phyloP scores from a whole-genome alignment of 2,329 filamentous ascomycete genomes.

The Alternaria dauci region DNA sequence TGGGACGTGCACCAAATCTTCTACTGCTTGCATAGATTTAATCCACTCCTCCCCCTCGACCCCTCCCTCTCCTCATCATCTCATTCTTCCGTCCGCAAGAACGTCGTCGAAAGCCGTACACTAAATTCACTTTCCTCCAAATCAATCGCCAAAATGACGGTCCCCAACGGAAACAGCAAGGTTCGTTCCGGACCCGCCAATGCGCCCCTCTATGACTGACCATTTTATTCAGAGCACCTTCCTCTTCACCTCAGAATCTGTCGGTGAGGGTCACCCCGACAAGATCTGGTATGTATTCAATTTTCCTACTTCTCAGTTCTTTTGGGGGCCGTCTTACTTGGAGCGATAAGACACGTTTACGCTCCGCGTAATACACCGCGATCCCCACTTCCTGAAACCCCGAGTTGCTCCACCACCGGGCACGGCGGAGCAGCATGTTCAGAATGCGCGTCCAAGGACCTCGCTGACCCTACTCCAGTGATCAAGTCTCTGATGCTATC shows the following conservation, averaged over 20 bases:
- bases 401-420: background rate
- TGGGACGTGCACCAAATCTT: conserved; percentile 13
- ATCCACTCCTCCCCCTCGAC: conserved; percentile 33
- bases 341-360: conserved; percentile 8
- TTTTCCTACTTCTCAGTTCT: conserved; percentile 1
- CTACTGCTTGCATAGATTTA: conserved; percentile 28
- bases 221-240: conserved; percentile 45
- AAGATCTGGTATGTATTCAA: conserved; percentile 76
- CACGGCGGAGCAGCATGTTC: background rate
- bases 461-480: conserved; percentile 58
- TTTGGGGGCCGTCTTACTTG: background rate
- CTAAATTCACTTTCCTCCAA: conserved; percentile 1
- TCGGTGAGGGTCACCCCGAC: conserved; percentile 75
- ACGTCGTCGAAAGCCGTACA: conserved; percentile 36
- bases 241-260: conserved; percentile 62
- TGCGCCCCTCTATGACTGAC: conserved; percentile 12
- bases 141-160: conserved; percentile 36
- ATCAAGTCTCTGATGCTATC: conserved; percentile 97
- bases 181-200: conserved; percentile 22
- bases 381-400: background rate
- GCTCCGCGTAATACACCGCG: conserved; percentile 5
- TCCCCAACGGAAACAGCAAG: conserved; percentile 40
- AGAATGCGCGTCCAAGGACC: too few species aligned
- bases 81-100: conserved; percentile 20
- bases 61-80: conserved; percentile 18